Conservation (phyloP, 495 filamentous ascomycete species). For the Hypoxylon cercidicola region DNA sequence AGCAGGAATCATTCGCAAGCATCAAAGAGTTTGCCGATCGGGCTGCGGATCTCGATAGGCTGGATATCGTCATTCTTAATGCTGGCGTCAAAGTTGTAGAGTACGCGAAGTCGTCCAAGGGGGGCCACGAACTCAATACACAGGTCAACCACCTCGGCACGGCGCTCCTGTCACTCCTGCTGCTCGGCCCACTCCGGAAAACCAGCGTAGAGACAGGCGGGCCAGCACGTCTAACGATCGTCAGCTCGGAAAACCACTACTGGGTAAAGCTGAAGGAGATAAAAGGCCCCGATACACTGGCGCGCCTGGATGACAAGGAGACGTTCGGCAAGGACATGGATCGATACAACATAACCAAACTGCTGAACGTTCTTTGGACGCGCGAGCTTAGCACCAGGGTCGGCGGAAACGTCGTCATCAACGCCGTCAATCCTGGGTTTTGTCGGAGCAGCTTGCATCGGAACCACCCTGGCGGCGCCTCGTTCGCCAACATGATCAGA, state of each 20-base stretch:
- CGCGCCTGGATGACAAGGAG: too few relatives aligned
- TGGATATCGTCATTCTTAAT: constrained; percentile 34
- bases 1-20: constrained; percentile 60
- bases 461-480: constrained; percentile 14
- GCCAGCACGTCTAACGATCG: too few relatives aligned
- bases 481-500: constrained; percentile 21
- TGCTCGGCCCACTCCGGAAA: too few relatives aligned
- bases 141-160: too few relatives aligned
- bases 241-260: too few relatives aligned
- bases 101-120: constrained; percentile 18
- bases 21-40: constrained; percentile 20
- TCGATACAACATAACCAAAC: constrained; percentile 31
- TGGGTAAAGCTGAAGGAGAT: too few relatives aligned
- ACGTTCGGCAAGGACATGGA: constrained; percentile 18
- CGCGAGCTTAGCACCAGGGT: constrained; percentile 24
- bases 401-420: constrained; percentile 21
- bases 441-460: constrained; percentile 31
- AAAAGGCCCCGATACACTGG: too few relatives aligned
- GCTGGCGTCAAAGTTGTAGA: constrained; percentile 34
- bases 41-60: constrained; percentile 19
- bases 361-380: constrained; percentile 36
- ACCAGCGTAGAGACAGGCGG: too few relatives aligned
- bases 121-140: constrained; percentile 27
- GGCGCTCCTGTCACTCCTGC: too few relatives aligned
- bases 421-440: constrained; percentile 36